A percentile compares a stretch with the other conserved stretches of the same genome.
phyloP scores from a whole-genome alignment of 345 rosid species.

The Eucalyptus albens region DNA sequence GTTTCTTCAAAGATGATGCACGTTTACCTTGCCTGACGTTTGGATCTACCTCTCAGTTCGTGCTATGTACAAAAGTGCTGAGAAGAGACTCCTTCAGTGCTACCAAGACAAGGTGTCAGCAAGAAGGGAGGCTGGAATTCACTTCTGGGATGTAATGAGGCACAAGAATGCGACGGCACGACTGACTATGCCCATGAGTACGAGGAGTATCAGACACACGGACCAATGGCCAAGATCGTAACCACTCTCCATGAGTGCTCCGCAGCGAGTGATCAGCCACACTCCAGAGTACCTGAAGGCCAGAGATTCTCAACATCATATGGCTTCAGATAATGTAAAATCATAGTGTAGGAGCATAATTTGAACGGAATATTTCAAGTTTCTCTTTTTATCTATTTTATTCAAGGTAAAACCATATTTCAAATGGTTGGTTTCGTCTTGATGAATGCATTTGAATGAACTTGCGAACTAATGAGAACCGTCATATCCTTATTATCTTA shows the following conservation, averaged over 20 bases:
- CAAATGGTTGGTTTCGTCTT: neutral
- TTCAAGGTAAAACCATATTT: neutral
- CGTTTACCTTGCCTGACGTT: neutral
- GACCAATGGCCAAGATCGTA: constrained; percentile 49
- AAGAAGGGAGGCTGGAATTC: neutral
- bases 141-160: constrained; percentile 55
- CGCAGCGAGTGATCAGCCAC: constrained; percentile 85
- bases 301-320: neutral
- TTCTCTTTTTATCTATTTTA: neutral
- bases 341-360: neutral
- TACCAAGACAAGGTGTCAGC: neutral
- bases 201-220: constrained; percentile 42
- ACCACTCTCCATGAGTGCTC: constrained; percentile 38
- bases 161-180: constrained; percentile 48
- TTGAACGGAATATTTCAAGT: neutral
- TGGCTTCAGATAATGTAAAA: neutral
- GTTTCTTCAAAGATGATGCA: neutral
- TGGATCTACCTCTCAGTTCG: neutral
- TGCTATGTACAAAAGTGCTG: neutral
- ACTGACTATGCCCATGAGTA: constrained; percentile 33
- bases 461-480: neutral
- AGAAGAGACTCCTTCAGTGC: neutral
- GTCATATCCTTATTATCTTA: neutral
- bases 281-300: constrained; percentile 70
- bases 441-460: neutral